Evolutionary conservation across 1,284 basidiomycete genomes (phyloP), one percentile per base, ranked within the genome.

Genomic region (Irpex lacteus): DNA sequence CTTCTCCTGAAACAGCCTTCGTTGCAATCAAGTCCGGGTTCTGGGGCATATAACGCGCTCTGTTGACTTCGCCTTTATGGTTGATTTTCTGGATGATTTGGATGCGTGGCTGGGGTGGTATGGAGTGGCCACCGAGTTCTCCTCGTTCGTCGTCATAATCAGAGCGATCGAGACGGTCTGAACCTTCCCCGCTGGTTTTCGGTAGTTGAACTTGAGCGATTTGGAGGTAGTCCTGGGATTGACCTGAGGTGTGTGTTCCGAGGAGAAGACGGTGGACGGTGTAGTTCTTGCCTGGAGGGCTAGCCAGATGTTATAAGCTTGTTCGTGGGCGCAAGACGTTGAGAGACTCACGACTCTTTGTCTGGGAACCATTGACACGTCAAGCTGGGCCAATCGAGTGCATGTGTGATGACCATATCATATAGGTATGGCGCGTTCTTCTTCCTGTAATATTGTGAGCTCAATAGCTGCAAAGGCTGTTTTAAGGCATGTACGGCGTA

Each of bases 341-440:
- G 13, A 47, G 44, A 40, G 19, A 34, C 37, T 81, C 92, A 96
- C 95, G 86, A 85, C 78, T 98, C 95, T 77, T 90, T 91, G 82
- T 99, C 97, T 0, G 98, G 98, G 75, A 99, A 94, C 98, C 98
- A 99, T 80, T 99, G 98, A 76, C 94, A 96, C 2, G 98, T 99
- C 71, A 99, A 77, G 71, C 91, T 95, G 15, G 98, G 98, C 98
- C 98, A 99, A 76, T 98, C 96, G 61, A 99, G 84, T 32, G 98
- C 97, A 75, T 98, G 96, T 0, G 97, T 98, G 71, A 99, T 92
- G 69, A 99, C 94, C 19, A 97, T 85, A 78, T 99, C 97, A 78
- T 99, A 99, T 32, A 98, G 86, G 78, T 98, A 98, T 19, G 95
- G 95, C 57, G 95, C 93, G 79, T 98, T 97, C 82, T 97, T 98